Evolutionary conservation across 306 rosid genomes (phyloP), one percentile per base, ranked within the genome.

Genomic region (Prunus salicina): DNA sequence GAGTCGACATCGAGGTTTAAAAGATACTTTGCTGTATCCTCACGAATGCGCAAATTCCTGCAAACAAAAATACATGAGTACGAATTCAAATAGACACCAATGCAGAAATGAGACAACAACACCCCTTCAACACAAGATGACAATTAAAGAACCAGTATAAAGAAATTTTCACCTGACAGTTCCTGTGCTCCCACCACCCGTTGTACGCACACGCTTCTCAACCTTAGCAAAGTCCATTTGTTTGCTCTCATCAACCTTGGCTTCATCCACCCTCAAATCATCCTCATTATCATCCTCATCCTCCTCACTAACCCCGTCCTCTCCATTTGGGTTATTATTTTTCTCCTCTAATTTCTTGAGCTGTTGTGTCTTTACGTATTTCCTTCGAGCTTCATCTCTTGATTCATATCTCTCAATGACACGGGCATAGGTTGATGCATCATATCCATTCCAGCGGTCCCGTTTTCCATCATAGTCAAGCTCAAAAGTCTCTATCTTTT

Each of bases 211-310:
- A 84, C 89, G 89, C 67, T 91, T 91, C 78, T 91, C 91, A 82
- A 91, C 96, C 86, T 91, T 91, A 4, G 96, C 91, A 70, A 88
- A 88, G 82, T 88, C 93, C 90, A 88, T 79, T 64, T 88, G 90
- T 70, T 91, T 87, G 80, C 90, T 91, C 49, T 88, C 93, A 72
- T 91, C 96, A 66, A 88, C 93, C 78, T 90, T 90, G 38, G 96
- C 93, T 81, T 90, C 93, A 79, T 90, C 93, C 15, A 87, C 86
- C 83, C 57, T 88, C 52, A 87, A 64, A 75, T 64, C 87, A 72
- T 91, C 91, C 76, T 85, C 91, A 28, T 86, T 85, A 60, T 88
- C 90, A 64, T 84, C 94, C 1, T 84, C 87, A 53, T 87, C 96
- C 74, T 76, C 86, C 2, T 70, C 85, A 14, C 55, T 58, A 73